Evolutionary conservation across 768 basidiomycete species (phyloP).

Genomic region (Boletus patriciae): DNA sequence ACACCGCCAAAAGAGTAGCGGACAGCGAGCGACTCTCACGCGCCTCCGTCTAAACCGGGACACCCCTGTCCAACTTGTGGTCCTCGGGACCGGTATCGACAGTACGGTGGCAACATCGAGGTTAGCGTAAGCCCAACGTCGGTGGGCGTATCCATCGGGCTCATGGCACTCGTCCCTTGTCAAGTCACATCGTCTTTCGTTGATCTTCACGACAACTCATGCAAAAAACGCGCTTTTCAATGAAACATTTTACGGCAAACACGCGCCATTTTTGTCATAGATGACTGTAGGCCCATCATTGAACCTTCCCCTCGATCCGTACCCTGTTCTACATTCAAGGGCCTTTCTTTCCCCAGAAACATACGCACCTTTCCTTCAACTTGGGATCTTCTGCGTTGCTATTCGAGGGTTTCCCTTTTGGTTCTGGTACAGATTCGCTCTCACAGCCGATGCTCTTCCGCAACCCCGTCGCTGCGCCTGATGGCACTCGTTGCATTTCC

Average conservation of each 20-base stretch:
- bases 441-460: neutral
- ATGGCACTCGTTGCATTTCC: conserved; percentile 22
- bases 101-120: neutral
- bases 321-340: conserved; percentile 1
- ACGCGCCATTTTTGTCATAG: conserved; percentile 8
- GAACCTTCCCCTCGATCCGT: conserved; percentile 1
- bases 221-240: conserved; percentile 20
- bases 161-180: neutral
- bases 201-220: conserved; percentile 18
- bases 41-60: neutral
- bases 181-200: conserved; percentile 3
- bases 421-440: conserved; percentile 9
- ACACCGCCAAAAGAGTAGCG: neutral
- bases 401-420: neutral
- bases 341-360: neutral
- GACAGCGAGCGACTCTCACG: neutral
- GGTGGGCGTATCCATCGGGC: neutral
- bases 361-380: neutral
- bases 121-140: neutral
- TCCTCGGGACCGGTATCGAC: neutral
- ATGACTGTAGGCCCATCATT: neutral
- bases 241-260: conserved; percentile 13
- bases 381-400: conserved; percentile 2
- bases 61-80: neutral
- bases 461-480: conserved; percentile 8